Percentiles rank a stretch among this genome's conserved stretches.
Evolutionary conservation across 352 stramenopile species (phyloP).

Genomic region (Globisporangium nagaii): DNA sequence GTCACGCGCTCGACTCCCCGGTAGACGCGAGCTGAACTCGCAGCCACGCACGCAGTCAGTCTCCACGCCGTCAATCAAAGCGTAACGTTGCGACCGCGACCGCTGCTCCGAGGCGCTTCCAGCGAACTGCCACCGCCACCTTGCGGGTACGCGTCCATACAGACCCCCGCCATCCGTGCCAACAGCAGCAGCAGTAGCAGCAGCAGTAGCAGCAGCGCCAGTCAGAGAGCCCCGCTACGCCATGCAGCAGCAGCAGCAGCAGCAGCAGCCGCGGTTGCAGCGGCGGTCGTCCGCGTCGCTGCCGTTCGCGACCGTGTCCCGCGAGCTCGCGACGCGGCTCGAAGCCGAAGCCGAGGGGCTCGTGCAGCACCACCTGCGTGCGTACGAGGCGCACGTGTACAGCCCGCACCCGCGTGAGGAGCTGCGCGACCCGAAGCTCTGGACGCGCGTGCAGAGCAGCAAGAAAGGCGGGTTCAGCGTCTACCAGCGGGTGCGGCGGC

Average conservation of each 20-base stretch:
- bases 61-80: no score
- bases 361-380: conserved; percentile 17
- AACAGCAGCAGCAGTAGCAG: not conserved
- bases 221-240: not conserved
- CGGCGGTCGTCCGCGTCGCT: conserved; percentile 13
- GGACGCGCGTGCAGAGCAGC: conserved; percentile 13
- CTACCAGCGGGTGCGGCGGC: conserved; percentile 11
- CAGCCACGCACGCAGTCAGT: no score
- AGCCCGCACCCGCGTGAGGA: conserved; percentile 10
- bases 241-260: not conserved
- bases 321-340: conserved; percentile 9
- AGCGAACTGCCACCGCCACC: no score
- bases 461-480: conserved; percentile 11
- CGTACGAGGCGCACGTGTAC: conserved; percentile 17
- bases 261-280: not conserved
- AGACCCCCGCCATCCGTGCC: no score
- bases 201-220: not conserved
- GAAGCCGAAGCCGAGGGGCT: conserved; percentile 14
- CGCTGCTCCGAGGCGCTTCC: no score
- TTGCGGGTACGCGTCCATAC: no score
- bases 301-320: conserved; percentile 8
- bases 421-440: conserved; percentile 12
- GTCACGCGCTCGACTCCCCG: no score
- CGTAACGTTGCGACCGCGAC: no score
- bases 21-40: no score